phyloP scores from a whole-genome alignment of 2,329 filamentous ascomycete genomes.

The Epichloe sylvatica region DNA sequence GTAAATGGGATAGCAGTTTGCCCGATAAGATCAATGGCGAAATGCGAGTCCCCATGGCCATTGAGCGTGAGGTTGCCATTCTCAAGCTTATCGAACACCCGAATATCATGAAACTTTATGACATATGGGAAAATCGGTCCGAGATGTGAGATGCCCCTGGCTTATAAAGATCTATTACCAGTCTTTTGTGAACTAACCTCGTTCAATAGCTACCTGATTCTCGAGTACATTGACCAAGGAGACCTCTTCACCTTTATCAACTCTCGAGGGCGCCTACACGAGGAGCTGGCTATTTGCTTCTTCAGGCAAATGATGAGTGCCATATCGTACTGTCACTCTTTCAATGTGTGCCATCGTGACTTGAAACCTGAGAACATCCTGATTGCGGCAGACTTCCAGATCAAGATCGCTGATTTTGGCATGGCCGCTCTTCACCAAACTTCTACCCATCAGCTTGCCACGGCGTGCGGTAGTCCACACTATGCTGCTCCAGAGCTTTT shows the following conservation, averaged over 20 bases:
- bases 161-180: background rate
- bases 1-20: slow-evolving; percentile 51
- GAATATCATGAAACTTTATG: slow-evolving; percentile 85
- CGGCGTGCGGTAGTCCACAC: slow-evolving; percentile 90
- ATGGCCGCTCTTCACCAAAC: slow-evolving; percentile 89
- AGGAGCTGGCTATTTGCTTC: slow-evolving; percentile 68
- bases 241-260: slow-evolving; percentile 85
- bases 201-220: slow-evolving; percentile 66
- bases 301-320: slow-evolving; percentile 91
- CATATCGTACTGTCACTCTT: slow-evolving; percentile 80
- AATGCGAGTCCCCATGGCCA: slow-evolving; percentile 66
- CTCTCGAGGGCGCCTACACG: slow-evolving; percentile 54
- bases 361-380: slow-evolving; percentile 96
- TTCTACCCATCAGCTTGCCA: slow-evolving; percentile 62
- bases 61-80: slow-evolving; percentile 91
- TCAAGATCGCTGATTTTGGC: slow-evolving; percentile 95
- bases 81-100: slow-evolving; percentile 93
- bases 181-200: slow-evolving; percentile 5
- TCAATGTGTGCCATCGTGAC: slow-evolving; percentile 92
- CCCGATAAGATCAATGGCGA: slow-evolving; percentile 44
- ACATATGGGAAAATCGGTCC: slow-evolving; percentile 94
- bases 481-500: slow-evolving; percentile 93
- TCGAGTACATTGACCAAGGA: slow-evolving; percentile 70
- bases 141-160: slow-evolving; percentile 58
- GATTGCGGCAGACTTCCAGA: slow-evolving; percentile 56